phyloP scores from a whole-genome alignment of 1,139 yeast species.

The Kazachstania sp. region DNA sequence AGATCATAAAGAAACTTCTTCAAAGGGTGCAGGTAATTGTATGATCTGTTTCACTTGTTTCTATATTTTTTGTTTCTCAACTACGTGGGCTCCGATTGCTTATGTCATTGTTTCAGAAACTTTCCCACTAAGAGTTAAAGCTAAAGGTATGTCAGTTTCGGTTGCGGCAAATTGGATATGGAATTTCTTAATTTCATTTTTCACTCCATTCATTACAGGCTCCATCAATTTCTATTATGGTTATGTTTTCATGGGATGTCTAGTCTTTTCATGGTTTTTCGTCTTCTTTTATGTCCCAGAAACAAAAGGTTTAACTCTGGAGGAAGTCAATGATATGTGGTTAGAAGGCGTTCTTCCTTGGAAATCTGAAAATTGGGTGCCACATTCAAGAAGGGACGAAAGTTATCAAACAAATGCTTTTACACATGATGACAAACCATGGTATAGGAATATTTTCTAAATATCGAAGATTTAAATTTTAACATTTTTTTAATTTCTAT shows the following conservation, averaged over 20 bases:
- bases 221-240: neutral
- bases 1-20: neutral
- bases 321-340: neutral
- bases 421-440: neutral
- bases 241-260: slow-evolving; percentile 2
- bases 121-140: slow-evolving; percentile 3
- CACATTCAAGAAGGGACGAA: neutral
- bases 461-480: too few relatives aligned
- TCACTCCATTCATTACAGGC: slow-evolving; percentile 2
- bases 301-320: slow-evolving; percentile 3
- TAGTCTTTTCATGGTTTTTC: neutral
- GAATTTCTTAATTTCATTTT: slow-evolving; percentile 2
- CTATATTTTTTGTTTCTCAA: slow-evolving; percentile 1
- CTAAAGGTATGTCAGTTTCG: neutral
- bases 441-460: slow-evolving; percentile 1
- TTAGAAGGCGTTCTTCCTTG: slow-evolving; percentile 1
- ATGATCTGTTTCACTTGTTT: slow-evolving; percentile 1
- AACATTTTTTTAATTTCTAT: too few relatives aligned
- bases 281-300: slow-evolving; percentile 3
- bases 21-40: slow-evolving; percentile 1
- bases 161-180: slow-evolving; percentile 2
- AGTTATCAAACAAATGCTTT: neutral
- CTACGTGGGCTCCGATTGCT: slow-evolving; percentile 6
- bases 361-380: slow-evolving; percentile 2
- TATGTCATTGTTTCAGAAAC: slow-evolving; percentile 3